Evolutionary conservation across 1,139 yeast genomes (phyloP).

Genomic region (Zygosaccharomyces pseudobailii): DNA sequence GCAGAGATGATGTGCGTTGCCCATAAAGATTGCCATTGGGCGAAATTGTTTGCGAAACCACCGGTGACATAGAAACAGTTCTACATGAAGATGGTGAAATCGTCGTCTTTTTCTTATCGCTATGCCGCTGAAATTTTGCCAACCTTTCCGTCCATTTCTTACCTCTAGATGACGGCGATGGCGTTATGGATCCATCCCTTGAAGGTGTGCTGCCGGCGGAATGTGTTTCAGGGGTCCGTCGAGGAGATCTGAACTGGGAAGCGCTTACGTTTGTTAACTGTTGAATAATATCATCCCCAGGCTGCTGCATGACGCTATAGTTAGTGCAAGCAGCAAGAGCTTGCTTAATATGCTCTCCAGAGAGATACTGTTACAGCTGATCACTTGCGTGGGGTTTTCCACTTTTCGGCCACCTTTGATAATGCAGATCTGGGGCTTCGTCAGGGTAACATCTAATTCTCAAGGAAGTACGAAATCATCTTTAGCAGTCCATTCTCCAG

Average conservation of each 20-base stretch:
- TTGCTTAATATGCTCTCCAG: not conserved
- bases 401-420: not conserved
- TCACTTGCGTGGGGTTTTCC: not conserved
- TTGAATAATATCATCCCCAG: constrained; percentile 14
- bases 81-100: constrained; percentile 7
- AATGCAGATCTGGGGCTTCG: not conserved
- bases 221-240: constrained; percentile 11
- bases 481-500: too few species aligned
- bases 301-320: constrained; percentile 9
- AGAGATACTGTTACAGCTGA: not conserved
- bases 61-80: constrained; percentile 6
- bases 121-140: constrained; percentile 15
- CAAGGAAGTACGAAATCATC: not conserved
- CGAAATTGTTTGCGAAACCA: constrained; percentile 4
- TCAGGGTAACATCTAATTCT: not conserved
- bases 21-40: constrained; percentile 11
- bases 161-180: constrained; percentile 17
- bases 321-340: not conserved
- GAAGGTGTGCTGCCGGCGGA: constrained; percentile 8
- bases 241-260: constrained; percentile 9
- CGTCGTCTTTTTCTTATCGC: constrained; percentile 10
- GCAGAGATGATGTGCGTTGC: constrained; percentile 21
- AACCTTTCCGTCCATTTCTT: constrained; percentile 24
- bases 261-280: constrained; percentile 18
- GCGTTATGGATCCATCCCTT: constrained; percentile 8